These are phyloP conservation scores for Collybiopsis confluens DNA, from an alignment of 768 basidiomycete species.

Conservation along the genomic window DNA sequence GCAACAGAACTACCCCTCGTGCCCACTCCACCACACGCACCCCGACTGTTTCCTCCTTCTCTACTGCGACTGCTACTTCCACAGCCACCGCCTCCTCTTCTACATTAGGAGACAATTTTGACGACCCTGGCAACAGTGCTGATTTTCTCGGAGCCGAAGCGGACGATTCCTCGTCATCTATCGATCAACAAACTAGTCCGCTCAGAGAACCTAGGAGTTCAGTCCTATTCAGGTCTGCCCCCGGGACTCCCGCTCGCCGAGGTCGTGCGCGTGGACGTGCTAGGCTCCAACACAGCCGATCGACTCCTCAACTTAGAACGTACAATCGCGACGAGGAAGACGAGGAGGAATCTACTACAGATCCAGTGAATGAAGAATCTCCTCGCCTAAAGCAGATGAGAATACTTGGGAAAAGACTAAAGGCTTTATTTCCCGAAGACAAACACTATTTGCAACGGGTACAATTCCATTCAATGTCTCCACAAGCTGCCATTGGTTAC, in stretches of 20 bases:
- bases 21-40: slow-evolving; percentile 11
- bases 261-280: not conserved
- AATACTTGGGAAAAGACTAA: slow-evolving; percentile 16
- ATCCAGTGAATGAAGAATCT: slow-evolving; percentile 13
- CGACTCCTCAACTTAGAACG: slow-evolving; percentile 18
- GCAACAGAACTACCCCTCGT: slow-evolving; percentile 18
- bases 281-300: slow-evolving; percentile 9
- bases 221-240: slow-evolving; percentile 9
- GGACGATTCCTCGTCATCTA: slow-evolving; percentile 23
- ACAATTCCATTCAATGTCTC: slow-evolving; percentile 6
- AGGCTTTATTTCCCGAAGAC: slow-evolving; percentile 19
- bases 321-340: slow-evolving; percentile 9
- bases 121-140: slow-evolving; percentile 15
- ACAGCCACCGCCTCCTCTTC: slow-evolving; percentile 8
- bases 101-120: slow-evolving; percentile 1
- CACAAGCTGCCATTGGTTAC: slow-evolving; percentile 8
- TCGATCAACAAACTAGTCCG: slow-evolving; percentile 17
- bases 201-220: slow-evolving; percentile 13
- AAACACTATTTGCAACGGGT: slow-evolving; percentile 11
- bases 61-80: not conserved
- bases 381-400: slow-evolving; percentile 18
- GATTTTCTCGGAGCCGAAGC: slow-evolving; percentile 15
- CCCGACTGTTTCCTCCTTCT: not conserved
- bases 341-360: slow-evolving; percentile 3
- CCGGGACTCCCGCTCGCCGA: slow-evolving; percentile 11